Evolutionary conservation across 2,329 filamentous ascomycete species (phyloP).

Genomic region (Neonectria neomacrospora): DNA sequence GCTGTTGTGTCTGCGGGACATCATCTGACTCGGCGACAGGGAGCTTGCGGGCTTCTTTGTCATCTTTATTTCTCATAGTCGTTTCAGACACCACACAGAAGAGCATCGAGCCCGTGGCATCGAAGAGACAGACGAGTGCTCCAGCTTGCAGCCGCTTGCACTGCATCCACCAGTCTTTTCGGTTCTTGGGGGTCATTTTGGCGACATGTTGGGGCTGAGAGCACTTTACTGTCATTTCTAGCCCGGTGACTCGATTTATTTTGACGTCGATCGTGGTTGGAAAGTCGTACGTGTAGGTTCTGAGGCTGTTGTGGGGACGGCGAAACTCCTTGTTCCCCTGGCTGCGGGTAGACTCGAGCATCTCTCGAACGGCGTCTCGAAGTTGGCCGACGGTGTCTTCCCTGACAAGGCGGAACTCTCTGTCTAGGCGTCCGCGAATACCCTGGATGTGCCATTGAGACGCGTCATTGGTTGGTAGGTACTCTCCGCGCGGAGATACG

Average conservation of each 20-base stretch:
- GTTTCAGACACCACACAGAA: conserved; percentile 54
- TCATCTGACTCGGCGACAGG: conserved; percentile 29
- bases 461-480: conserved; percentile 8
- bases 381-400: conserved; percentile 67
- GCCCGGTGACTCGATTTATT: conserved; percentile 46
- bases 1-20: conserved; percentile 18
- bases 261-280: conserved; percentile 50
- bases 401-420: conserved; percentile 65
- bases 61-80: conserved; percentile 29
- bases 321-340: conserved; percentile 9
- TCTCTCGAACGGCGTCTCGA: conserved; percentile 55
- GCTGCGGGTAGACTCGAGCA: conserved; percentile 40
- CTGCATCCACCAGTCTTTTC: conserved; percentile 62
- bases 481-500: conserved; percentile 3
- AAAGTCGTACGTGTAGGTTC: conserved; percentile 44
- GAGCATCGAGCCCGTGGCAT: conserved; percentile 49
- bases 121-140: conserved; percentile 61
- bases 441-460: conserved; percentile 50
- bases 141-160: conserved; percentile 61
- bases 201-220: conserved; percentile 53
- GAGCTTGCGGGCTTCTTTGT: conserved; percentile 37
- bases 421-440: conserved; percentile 61
- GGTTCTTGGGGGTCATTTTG: conserved; percentile 40
- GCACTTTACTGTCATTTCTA: conserved; percentile 59
- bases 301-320: conserved; percentile 41